Evolutionary conservation across 306 rosid genomes (phyloP).

Genomic region (Corylus heterophylla): DNA sequence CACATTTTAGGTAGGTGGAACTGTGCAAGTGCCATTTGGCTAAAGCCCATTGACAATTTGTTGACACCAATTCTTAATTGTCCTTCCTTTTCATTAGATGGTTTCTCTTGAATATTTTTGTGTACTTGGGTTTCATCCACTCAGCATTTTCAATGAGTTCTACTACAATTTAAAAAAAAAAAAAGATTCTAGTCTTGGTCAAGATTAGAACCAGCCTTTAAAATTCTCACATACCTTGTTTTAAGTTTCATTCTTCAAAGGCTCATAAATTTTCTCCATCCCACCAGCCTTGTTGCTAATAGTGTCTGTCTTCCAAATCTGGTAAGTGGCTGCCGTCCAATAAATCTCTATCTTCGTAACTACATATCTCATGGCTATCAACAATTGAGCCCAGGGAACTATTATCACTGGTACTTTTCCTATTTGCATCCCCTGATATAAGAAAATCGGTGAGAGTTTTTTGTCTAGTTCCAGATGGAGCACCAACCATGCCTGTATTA

Average conservation of each 20-base stretch:
- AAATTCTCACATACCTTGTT: conserved; percentile 27
- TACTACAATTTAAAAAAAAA: neutral
- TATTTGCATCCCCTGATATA: conserved; percentile 46
- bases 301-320: conserved; percentile 29
- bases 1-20: no score
- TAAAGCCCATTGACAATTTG: neutral
- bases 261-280: conserved; percentile 32
- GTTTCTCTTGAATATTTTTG: neutral
- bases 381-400: conserved; percentile 37
- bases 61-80: neutral
- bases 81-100: neutral
- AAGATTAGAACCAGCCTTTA: conserved; percentile 21
- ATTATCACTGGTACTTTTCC: conserved; percentile 28
- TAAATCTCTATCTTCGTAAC: conserved; percentile 32
- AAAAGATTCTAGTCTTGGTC: neutral
- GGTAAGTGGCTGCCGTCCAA: conserved; percentile 34
- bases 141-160: neutral
- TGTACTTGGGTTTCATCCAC: neutral
- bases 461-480: conserved; percentile 64
- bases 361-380: conserved; percentile 34
- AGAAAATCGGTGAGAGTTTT: conserved; percentile 68
- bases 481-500: conserved; percentile 48
- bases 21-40: no score
- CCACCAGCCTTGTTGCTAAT: conserved; percentile 30
- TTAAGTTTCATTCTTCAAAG: conserved; percentile 13